A percentile compares a stretch with the other conserved stretches of the same genome.
Conservation (phyloP, 2,329 filamentous ascomycete genomes). For the Zasmidium citrigriseum region DNA sequence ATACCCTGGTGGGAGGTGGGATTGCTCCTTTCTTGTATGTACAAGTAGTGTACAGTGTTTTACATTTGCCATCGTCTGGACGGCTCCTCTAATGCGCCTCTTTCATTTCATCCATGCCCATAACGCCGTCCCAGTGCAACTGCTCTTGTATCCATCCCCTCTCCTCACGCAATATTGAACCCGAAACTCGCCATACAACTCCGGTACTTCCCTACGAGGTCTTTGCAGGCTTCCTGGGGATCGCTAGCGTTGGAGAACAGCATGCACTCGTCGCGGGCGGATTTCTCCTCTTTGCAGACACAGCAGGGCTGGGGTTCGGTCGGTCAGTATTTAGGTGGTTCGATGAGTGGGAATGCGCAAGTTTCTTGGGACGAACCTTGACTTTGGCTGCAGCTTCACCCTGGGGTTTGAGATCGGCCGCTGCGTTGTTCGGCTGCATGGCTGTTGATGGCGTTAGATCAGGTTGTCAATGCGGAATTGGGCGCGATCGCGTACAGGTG, state of each 20-base stretch:
- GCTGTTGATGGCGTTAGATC: background rate
- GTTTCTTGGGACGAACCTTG: constrained; percentile 38
- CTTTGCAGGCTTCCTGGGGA: constrained; percentile 79
- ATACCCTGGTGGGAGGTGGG: background rate
- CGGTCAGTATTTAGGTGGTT: constrained; percentile 8
- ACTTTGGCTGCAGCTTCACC: constrained; percentile 43
- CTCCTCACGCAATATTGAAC: constrained; percentile 60
- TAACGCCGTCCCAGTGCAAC: background rate
- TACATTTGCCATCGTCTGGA: constrained; percentile 1
- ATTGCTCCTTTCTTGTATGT: constrained; percentile 3
- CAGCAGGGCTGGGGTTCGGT: constrained; percentile 74
- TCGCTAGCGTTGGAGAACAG: constrained; percentile 86
- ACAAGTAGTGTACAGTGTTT: constrained; percentile 10
- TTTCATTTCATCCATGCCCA: background rate
- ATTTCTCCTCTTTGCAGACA: constrained; percentile 95
- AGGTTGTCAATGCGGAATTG: background rate
- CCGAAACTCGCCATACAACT: constrained; percentile 92
- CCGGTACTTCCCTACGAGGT: constrained; percentile 81
- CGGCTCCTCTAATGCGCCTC: background rate
- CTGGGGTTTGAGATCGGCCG: constrained; percentile 45
- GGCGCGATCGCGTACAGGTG: constrained; percentile 13
- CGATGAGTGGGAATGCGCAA: constrained; percentile 4
- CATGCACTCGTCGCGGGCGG: constrained; percentile 95
- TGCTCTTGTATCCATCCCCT: background rate
- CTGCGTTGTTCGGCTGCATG: constrained; percentile 44